Percentiles rank a stretch among this genome's conserved stretches.
These are phyloP conservation scores for Hypomontagnella monticulosa DNA, from an alignment of 495 filamentous ascomycete species.

Conservation along the genomic window DNA sequence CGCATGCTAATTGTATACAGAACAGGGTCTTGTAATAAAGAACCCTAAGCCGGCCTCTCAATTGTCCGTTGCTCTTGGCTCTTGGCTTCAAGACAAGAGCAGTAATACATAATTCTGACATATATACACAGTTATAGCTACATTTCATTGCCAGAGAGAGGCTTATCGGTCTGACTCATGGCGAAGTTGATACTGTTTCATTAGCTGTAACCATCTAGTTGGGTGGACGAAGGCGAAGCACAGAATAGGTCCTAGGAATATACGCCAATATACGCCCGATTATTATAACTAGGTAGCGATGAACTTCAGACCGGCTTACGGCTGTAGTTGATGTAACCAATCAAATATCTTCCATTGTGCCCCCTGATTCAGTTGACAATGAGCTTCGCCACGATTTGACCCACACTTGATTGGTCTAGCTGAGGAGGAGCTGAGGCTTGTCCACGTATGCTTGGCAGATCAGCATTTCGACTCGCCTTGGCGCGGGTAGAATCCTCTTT, in stretches of 20 bases:
- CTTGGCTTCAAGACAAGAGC: too few species aligned
- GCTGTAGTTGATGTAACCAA: slow-evolving; percentile 8
- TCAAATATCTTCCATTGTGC: background rate
- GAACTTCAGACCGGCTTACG: slow-evolving; percentile 1
- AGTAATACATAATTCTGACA: too few species aligned
- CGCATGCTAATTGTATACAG: too few species aligned
- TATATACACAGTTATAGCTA: too few species aligned
- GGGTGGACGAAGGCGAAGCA: background rate
- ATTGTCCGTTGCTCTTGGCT: too few species aligned
- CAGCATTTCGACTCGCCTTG: slow-evolving; percentile 16
- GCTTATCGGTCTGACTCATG: background rate
- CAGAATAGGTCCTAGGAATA: background rate
- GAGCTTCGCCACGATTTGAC: slow-evolving; percentile 20
- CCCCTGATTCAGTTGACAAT: background rate
- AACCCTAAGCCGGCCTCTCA: too few species aligned
- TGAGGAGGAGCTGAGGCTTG: slow-evolving; percentile 24
- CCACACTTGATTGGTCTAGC: slow-evolving; percentile 20
- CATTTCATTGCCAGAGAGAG: background rate
- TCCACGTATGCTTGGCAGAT: slow-evolving; percentile 16
- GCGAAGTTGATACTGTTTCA: background rate
- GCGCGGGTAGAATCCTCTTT: background rate
- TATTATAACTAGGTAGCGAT: background rate
- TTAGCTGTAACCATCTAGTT: background rate
- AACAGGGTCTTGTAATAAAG: too few species aligned
- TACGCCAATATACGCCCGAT: background rate